Base-by-base conservation (phyloP, 2,329 filamentous ascomycete species). In the Aspergillus sp. region DNA sequence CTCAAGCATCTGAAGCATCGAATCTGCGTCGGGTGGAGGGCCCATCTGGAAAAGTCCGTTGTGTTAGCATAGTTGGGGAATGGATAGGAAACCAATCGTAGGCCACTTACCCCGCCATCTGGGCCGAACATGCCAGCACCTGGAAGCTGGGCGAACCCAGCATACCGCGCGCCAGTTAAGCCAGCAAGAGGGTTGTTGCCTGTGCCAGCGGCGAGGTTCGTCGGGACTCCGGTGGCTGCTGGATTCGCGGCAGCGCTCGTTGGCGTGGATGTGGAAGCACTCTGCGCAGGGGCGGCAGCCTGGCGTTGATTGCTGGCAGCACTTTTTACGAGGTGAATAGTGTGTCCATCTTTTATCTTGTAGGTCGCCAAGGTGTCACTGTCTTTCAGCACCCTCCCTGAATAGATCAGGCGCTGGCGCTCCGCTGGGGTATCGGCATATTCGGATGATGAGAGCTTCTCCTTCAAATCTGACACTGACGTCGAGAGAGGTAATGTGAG, bases 341-440 rank as follows among this genome's bases (percentile, higher is more conserved):
- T 98, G 76, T 98, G 95, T 63, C 93, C 92, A 64, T 91, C 84
- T 82, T 97, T 97, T 76, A 99, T 93, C 82, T 97, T 98, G 81
- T 96, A 96, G 56, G 86, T 86, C 63, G 83, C 86, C 44, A 99
- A 80, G 0, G 90, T 88, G 68, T 99, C 93, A 58, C 89, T 87
- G 74, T 99, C 95, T 81, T 98, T 99, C 79, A 99, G 87, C 60
- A 99, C 93, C 60, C 93, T 89, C 53, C 95, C 95, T 6, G 93
- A 97, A 81, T 98, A 99, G 78, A 99, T 99, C 63, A 99, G 83
- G 60, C 95, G 90, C 79, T 98, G 93, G 66, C 92, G 87, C 70
- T 96, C 91, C 54, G 88, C 83, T 35, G 95, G 89, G 56, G 96
- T 87, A 74, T 96, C 89, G 74, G 96, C 93, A 71, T 88, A 91